Conservation (phyloP, 495 filamentous ascomycete genomes). For the Lasiosphaeria ovina region DNA sequence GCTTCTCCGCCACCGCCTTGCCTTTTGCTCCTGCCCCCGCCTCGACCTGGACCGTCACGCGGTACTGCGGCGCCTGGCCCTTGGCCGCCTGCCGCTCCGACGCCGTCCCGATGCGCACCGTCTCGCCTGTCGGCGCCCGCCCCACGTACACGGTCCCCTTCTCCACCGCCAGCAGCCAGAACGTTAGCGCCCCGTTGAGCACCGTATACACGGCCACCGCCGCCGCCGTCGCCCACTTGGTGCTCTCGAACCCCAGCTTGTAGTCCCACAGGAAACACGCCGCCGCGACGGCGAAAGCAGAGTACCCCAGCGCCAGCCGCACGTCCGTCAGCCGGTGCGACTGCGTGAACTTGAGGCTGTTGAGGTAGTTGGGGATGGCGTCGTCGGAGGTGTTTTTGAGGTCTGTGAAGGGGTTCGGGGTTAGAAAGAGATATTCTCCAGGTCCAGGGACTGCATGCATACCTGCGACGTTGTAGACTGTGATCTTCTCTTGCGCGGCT, state of each 20-base stretch:
- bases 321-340: constrained; percentile 78
- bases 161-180: constrained; percentile 86
- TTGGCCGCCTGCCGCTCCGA: constrained; percentile 60
- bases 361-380: constrained; percentile 87
- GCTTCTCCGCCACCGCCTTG: constrained; percentile 41
- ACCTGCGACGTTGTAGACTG: constrained; percentile 68
- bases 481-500: constrained; percentile 56
- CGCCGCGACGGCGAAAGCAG: constrained; percentile 73
- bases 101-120: constrained; percentile 64
- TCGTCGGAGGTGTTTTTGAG: constrained; percentile 97
- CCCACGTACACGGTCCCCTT: constrained; percentile 78
- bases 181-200: constrained; percentile 74
- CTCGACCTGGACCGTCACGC: constrained; percentile 60
- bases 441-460: constrained; percentile 18
- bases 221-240: constrained; percentile 68
- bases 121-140: constrained; percentile 40
- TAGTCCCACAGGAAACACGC: constrained; percentile 89
- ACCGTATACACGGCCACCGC: constrained; percentile 78
- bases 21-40: constrained; percentile 34
- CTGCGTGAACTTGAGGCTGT: constrained; percentile 75
- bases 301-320: constrained; percentile 78
- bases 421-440: not conserved
- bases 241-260: constrained; percentile 80
- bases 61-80: constrained; percentile 62
- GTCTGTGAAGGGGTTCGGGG: constrained; percentile 51